Base-by-base conservation (phyloP, 2,329 filamentous ascomycete species). In the Calonectria pauciramosa region DNA sequence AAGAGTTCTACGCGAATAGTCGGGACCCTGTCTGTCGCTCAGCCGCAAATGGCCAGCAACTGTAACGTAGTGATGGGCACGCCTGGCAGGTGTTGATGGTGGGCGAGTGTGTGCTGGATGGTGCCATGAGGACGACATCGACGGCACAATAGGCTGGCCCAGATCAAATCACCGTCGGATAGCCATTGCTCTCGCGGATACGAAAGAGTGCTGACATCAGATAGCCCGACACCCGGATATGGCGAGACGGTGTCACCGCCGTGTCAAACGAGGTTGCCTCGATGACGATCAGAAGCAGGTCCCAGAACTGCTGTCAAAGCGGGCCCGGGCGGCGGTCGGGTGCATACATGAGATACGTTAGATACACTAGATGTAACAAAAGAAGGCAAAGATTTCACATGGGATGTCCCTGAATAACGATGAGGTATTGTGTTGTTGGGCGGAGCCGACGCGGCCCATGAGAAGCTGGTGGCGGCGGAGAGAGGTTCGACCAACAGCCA, bases 171-270 rank as follows among this genome's bases (percentile, higher is more conserved):
- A 67, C 63, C 64, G 52, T 72, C 34, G 41, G 51, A 69, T 74
- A 71, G 54, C 71, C 66, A 72, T 76, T 70, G 76, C 66, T 74
- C 73, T 75, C 70, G 47, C 70, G 68, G 60, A 52, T 71, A 64
- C 54, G 49, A 60, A 51, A 73, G 69, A 70, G 60, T 69, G 76
- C 79, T 77, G 75, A 80, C 74, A 30, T 77, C 64, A 73, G 74
- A 74, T 32, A 49, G 41, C 56, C 34, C 67, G 36, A 47, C 23
- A 36, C 26, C 59, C 56, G 51, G 41, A n/a, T 52, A 65, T 52
- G 59, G 51, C 67, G 56, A 66, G 59, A 68, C 60, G 51, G 63
- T 75, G 68, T 68, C 56, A 72, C 72, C 68, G 63, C 44, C 32
- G 60, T 41, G 66, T 60, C 68, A 44, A 51, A 32, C 65, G 51